Conservation (phyloP, 805 yeast genomes). For the Candida mattraensis region DNA sequence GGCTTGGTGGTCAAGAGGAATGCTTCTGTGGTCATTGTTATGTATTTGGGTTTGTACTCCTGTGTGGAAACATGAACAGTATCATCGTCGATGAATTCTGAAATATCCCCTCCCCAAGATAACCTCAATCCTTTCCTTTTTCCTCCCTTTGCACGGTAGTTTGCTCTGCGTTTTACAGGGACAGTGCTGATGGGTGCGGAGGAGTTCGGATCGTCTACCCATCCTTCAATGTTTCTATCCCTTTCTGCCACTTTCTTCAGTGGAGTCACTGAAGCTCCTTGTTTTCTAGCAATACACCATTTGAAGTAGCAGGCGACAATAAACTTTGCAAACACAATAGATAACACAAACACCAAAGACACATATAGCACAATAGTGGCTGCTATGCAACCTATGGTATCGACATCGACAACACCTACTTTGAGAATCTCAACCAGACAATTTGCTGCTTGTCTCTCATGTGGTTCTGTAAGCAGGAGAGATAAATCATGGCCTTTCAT, state of each 20-base stretch:
- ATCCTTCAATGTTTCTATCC: conserved; percentile 70
- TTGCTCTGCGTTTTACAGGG: conserved; percentile 53
- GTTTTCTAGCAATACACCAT: conserved; percentile 75
- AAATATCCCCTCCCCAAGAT: conserved; percentile 41
- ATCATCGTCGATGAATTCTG: conserved; percentile 26
- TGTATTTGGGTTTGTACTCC: conserved; percentile 43
- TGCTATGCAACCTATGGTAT: conserved; percentile 91
- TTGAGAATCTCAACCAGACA: conserved; percentile 84
- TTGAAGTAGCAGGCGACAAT: conserved; percentile 84
- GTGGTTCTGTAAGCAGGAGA: conserved; percentile 60
- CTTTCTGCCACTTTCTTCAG: conserved; percentile 62
- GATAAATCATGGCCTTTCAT: conserved; percentile 83
- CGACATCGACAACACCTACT: conserved; percentile 87
- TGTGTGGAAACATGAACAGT: conserved; percentile 2
- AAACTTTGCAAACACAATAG: conserved; percentile 77
- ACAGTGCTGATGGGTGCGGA: conserved; percentile 53
- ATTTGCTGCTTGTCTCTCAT: conserved; percentile 69
- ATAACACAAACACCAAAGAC: conserved; percentile 80
- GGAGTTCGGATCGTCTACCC: conserved; percentile 69
- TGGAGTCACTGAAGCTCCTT: conserved; percentile 66
- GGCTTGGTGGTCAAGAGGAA: conserved; percentile 24
- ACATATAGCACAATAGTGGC: conserved; percentile 78
- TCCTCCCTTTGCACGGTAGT: conserved; percentile 36
- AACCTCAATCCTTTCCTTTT: conserved; percentile 35
- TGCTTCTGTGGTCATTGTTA: conserved; percentile 70